Evolutionary conservation across 495 filamentous ascomycete genomes (phyloP), one percentile per base, ranked within the genome.

Genomic region (Xylaria flabelliformis): DNA sequence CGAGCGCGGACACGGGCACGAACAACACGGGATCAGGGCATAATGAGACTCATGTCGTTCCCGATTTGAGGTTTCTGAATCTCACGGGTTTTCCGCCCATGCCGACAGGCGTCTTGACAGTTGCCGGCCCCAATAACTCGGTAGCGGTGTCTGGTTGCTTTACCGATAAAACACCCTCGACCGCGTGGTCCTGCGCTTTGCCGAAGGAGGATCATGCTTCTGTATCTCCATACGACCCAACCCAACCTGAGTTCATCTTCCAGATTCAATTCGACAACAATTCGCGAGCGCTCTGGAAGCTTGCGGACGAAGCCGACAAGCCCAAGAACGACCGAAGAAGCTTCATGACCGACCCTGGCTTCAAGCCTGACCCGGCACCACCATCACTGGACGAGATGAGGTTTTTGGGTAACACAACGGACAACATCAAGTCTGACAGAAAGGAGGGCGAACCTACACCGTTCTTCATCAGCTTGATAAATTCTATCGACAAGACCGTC

Each of bases 401-500:
- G 21, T 97, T 97, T 78, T 77, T 97, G 7, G 94, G 94, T 32
- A 92, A 94, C 73, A 94, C 92, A 13, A 95, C 93, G 17, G 96
- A 99, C 70, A 81, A 82, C 10, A 85, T 91, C 46, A 80, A 82
- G 21, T 83, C 85, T 0, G 82, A 85, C 0, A 88, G 90, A 72
- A 86, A 90, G 56, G 86, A 85, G 1, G 91, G 91, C 67, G 91
- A 93, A 78, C 83, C 85, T 17, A 92, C 91, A 0, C 90, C 91
- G 0, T 93, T 93, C 76, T 92, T 88, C 74, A 87, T 93, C 64
- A 88, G 85, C 39, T 77, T 90, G 21, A 73, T 87, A 2, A 70
- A 76, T 9, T 76, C 81, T 2, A 13, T 78, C 26, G 73, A 82
- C 64, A 72, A 80, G 24, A 79, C 76, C 4, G 72, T 80, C 26